phyloP scores from a whole-genome alignment of 257 asterid genomes.

The Euphrasia confusa region DNA sequence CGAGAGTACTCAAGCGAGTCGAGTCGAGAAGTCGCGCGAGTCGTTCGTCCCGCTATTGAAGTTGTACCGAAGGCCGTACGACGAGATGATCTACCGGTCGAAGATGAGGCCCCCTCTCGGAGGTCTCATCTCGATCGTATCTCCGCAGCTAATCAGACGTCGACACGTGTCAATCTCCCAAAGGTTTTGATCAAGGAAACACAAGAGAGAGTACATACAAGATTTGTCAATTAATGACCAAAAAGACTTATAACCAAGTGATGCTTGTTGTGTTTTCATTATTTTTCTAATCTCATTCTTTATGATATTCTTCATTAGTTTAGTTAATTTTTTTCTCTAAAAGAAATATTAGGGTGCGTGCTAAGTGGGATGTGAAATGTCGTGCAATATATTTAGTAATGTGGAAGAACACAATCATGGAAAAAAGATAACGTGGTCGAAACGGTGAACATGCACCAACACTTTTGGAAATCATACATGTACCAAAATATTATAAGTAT shows the following conservation, averaged over 20 bases:
- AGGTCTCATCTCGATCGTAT: constrained; percentile 77
- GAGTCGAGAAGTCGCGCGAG: constrained; percentile 47
- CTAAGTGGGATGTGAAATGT: constrained; percentile 57
- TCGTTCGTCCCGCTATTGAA: constrained; percentile 55
- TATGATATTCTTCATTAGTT: constrained; percentile 1
- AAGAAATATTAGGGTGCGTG: constrained; percentile 53
- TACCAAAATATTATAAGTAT: no score
- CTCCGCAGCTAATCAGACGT: constrained; percentile 54
- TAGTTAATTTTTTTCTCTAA: constrained; percentile 22
- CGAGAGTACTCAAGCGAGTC: constrained; percentile 26
- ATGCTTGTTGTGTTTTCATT: constrained; percentile 29
- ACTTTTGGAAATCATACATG: constrained; percentile 34
- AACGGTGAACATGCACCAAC: constrained; percentile 46
- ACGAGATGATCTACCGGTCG: constrained; percentile 85
- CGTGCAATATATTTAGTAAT: constrained; percentile 52
- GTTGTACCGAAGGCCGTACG: constrained; percentile 77
- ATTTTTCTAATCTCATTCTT: constrained; percentile 23
- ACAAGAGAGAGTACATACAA: constrained; percentile 37
- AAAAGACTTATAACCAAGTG: constrained; percentile 20
- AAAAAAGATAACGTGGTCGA: constrained; percentile 72
- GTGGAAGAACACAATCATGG: constrained; percentile 43
- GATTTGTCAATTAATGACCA: constrained; percentile 20
- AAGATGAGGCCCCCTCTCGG: constrained; percentile 90
- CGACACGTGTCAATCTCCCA: constrained; percentile 78
- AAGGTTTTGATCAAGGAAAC: constrained; percentile 50